These are phyloP conservation scores for Tetracentron sinense DNA, from an alignment of 164 flowering plant genomes.

Conservation along the genomic window DNA sequence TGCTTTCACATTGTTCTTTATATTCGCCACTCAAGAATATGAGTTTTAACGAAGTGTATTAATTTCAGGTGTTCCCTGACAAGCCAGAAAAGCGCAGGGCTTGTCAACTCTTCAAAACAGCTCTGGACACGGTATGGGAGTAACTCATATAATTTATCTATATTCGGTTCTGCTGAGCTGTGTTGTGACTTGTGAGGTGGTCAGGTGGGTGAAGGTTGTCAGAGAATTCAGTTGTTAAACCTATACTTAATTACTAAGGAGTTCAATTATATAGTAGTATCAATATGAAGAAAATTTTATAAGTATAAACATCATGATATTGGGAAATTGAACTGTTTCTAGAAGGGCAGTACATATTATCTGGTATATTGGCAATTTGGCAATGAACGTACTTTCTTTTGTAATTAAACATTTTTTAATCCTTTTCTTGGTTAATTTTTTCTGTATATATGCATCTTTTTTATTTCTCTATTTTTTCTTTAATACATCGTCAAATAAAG, in stretches of 20 bases:
- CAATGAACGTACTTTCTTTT: no score
- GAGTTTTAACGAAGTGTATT: constrained; percentile 1
- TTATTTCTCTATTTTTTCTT: background rate
- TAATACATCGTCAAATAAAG: no score
- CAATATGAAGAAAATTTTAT: no score
- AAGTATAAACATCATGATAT: no score
- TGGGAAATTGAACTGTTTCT: no score
- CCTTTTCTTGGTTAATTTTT: background rate
- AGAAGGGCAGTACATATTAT: no score
- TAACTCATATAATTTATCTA: background rate
- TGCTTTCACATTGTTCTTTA: background rate
- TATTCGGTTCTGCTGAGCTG: background rate
- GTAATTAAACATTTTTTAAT: no score
- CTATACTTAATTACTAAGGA: background rate
- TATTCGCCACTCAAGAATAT: background rate
- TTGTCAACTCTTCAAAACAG: constrained; percentile 63
- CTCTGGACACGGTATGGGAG: constrained; percentile 68
- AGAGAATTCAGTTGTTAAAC: background rate
- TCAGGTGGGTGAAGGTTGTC: background rate
- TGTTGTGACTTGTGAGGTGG: no score
- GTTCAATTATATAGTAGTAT: no score
- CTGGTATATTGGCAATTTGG: no score
- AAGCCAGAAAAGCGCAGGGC: constrained; percentile 90
- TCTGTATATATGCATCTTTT: background rate
- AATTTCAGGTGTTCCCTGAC: constrained; percentile 86